These are phyloP conservation scores for Mycena maculata DNA, from an alignment of 768 basidiomycete species.

Conservation along the genomic window DNA sequence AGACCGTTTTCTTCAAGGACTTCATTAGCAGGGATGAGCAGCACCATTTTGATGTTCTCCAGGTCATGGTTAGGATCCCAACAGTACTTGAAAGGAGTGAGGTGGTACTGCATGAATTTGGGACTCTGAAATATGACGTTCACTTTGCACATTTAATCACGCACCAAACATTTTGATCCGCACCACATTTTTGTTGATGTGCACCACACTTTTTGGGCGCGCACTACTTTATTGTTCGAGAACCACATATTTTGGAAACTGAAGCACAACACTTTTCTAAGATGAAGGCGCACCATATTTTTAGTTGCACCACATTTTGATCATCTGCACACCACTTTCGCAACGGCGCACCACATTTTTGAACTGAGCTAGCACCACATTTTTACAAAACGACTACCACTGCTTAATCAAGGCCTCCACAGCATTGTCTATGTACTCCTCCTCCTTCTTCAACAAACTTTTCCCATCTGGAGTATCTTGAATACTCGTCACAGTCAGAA, in stretches of 20 bases:
- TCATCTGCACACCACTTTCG: neutral
- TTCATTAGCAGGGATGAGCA: too few relatives aligned
- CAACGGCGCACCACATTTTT: neutral
- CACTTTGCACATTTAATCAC: neutral
- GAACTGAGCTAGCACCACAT: neutral
- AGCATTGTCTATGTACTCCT: neutral
- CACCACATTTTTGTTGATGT: neutral
- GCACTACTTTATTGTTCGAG: neutral
- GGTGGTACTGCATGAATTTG: too few relatives aligned
- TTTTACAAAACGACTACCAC: neutral
- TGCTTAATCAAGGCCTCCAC: neutral
- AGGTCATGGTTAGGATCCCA: too few relatives aligned
- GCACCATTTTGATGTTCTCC: too few relatives aligned
- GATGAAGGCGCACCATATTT: neutral
- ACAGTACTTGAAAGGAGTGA: too few relatives aligned
- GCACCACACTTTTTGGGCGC: neutral
- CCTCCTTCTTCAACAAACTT: constrained; percentile 7
- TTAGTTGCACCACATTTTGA: neutral
- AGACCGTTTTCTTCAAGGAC: too few relatives aligned
- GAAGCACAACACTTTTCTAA: neutral
- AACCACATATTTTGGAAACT: neutral
- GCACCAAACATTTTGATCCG: neutral
- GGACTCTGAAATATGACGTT: too few relatives aligned
- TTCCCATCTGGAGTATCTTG: neutral
- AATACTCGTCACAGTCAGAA: neutral